Percentiles rank a stretch among this genome's conserved stretches.
Evolutionary conservation across 495 filamentous ascomycete species (phyloP).

Genomic region (Xylaria sp.): DNA sequence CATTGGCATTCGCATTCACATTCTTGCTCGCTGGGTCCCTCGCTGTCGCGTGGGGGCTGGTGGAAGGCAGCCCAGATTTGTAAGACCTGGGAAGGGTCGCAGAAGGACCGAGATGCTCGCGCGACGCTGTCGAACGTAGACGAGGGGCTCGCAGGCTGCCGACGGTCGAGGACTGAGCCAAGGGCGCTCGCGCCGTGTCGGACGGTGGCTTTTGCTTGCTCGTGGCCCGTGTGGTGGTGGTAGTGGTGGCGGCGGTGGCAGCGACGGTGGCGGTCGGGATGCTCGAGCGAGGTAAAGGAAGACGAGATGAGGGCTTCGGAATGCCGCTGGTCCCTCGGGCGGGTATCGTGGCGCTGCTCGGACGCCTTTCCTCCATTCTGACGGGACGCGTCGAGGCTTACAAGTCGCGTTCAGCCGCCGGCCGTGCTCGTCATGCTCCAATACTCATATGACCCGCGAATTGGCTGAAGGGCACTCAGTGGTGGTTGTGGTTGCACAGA

Average conservation of each 20-base stretch:
- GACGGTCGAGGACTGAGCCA: conserved; percentile 15
- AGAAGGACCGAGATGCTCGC: conserved; percentile 45
- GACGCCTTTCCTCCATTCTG: conserved; percentile 48
- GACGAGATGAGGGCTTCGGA: conserved; percentile 42
- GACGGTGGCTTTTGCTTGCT: conserved; percentile 22
- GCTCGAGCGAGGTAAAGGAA: conserved; percentile 41
- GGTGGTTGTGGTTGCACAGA: not conserved
- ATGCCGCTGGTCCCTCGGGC: conserved; percentile 33
- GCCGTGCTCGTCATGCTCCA: conserved; percentile 6
- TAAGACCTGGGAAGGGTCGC: conserved; percentile 35
- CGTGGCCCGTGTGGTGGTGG: conserved; percentile 10
- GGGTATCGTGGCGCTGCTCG: conserved; percentile 6
- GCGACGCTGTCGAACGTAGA: conserved; percentile 50
- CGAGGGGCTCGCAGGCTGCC: conserved; percentile 46
- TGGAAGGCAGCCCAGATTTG: conserved; percentile 31
- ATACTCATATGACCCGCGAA: not conserved
- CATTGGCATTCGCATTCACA: no score
- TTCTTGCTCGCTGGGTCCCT: conserved; percentile 30
- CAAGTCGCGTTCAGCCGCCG: not conserved
- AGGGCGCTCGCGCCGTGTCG: conserved; percentile 30
- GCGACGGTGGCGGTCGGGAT: conserved; percentile 17
- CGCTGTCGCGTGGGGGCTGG: conserved; percentile 30
- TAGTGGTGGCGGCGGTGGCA: not conserved
- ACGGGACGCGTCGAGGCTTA: conserved; percentile 13
- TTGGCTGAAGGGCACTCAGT: not conserved